phyloP scores from a whole-genome alignment of 192 early-diverging fungal genomes.

The Jimgerdemannia flammicorona region DNA sequence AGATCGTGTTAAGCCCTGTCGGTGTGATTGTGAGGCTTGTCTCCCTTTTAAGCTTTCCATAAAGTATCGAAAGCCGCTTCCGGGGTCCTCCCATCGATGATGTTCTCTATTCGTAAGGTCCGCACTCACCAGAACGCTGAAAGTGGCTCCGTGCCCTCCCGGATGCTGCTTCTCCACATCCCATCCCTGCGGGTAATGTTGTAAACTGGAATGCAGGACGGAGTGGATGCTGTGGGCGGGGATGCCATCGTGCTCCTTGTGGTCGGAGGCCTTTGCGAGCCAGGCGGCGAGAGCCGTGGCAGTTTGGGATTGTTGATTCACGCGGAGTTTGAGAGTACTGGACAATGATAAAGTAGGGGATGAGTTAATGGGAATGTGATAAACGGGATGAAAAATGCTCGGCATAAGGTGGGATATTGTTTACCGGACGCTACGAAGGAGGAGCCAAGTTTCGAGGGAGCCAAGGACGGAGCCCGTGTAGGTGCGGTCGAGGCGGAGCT shows the following conservation, averaged over 20 bases:
- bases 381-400: constrained; percentile 5
- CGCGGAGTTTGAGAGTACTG: constrained; percentile 59
- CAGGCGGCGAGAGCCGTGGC: constrained; percentile 50
- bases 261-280: constrained; percentile 35
- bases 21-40: neutral
- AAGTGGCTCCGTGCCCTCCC: constrained; percentile 34
- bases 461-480: constrained; percentile 55
- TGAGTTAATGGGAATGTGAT: neutral
- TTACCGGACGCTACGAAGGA: constrained; percentile 43
- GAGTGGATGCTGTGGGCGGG: constrained; percentile 36
- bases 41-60: no score
- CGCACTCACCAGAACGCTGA: constrained; percentile 22
- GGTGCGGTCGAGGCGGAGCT: constrained; percentile 42
- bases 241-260: constrained; percentile 35
- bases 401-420: neutral
- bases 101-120: neutral
- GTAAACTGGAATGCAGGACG: constrained; percentile 22
- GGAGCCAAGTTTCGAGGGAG: constrained; percentile 62
- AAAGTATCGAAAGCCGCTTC: no score
- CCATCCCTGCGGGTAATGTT: constrained; percentile 10
- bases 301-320: constrained; percentile 55
- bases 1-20: neutral
- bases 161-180: constrained; percentile 35
- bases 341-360: neutral
- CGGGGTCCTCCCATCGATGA: no score